Evolutionary conservation across 805 yeast genomes (phyloP).

Genomic region (Yamadazyma akitaensis): DNA sequence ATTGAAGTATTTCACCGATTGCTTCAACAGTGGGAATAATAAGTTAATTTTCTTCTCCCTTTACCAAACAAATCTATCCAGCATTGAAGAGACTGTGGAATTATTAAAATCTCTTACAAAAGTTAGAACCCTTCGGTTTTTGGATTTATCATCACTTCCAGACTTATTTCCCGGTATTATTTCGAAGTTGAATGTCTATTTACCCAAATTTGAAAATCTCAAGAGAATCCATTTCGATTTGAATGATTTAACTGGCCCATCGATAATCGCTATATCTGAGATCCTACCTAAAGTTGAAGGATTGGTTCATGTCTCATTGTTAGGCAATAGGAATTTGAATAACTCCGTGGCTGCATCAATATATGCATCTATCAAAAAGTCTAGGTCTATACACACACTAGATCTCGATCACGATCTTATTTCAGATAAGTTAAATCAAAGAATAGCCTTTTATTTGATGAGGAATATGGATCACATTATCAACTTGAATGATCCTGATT

Average conservation of each 20-base stretch:
- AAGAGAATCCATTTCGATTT: constrained; percentile 54
- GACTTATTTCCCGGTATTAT: constrained; percentile 50
- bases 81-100: constrained; percentile 37
- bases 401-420: constrained; percentile 54
- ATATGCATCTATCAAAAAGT: constrained; percentile 48
- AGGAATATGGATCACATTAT: constrained; percentile 47
- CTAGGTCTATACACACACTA: constrained; percentile 45
- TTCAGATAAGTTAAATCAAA: constrained; percentile 49
- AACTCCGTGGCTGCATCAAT: constrained; percentile 45
- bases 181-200: constrained; percentile 38
- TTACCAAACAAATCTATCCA: constrained; percentile 47
- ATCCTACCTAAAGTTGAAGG: constrained; percentile 46
- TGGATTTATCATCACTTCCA: constrained; percentile 54
- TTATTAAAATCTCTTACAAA: constrained; percentile 35
- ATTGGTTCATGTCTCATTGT: constrained; percentile 50
- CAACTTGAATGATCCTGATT: neutral
- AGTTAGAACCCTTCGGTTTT: constrained; percentile 42
- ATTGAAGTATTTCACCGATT: constrained; percentile 43
- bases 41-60: constrained; percentile 50
- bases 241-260: constrained; percentile 45
- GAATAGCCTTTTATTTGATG: constrained; percentile 56
- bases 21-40: constrained; percentile 30
- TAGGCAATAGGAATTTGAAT: constrained; percentile 48
- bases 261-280: constrained; percentile 47
- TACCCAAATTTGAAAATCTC: constrained; percentile 45